phyloP scores from a whole-genome alignment of 2,329 filamentous ascomycete species.

The Colletotrichum sp. region DNA sequence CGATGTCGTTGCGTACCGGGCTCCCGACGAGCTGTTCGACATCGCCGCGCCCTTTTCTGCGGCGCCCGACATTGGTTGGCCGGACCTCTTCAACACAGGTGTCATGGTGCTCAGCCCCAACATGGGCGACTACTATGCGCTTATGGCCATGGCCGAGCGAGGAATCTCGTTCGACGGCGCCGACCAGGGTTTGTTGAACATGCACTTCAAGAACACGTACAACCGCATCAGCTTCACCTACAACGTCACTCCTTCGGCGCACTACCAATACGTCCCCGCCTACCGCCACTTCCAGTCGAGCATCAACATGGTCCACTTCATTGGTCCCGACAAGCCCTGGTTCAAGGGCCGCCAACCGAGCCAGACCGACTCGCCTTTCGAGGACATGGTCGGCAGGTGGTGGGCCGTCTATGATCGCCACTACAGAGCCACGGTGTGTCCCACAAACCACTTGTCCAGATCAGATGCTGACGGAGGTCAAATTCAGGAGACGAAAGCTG shows the following conservation, averaged over 20 bases:
- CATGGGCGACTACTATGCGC: conserved; percentile 84
- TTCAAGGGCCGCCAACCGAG: conserved; percentile 62
- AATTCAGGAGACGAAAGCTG: neutral
- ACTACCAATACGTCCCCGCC: conserved; percentile 97
- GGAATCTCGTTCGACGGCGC: conserved; percentile 97
- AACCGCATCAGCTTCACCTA: conserved; percentile 93
- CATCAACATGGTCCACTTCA: conserved; percentile 94
- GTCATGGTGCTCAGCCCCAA: conserved; percentile 91
- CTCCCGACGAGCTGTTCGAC: conserved; percentile 91
- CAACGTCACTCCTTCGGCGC: conserved; percentile 94
- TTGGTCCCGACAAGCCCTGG: conserved; percentile 93
- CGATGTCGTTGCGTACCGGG: conserved; percentile 88
- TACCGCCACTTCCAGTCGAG: conserved; percentile 91
- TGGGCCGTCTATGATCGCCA: conserved; percentile 94
- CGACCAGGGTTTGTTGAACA: conserved; percentile 94
- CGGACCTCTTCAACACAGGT: conserved; percentile 97
- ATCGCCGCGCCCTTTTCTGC: conserved; percentile 66
- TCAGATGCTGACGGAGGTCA: neutral
- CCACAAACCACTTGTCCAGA: neutral
- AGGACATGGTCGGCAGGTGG: conserved; percentile 86
- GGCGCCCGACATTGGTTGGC: conserved; percentile 96
- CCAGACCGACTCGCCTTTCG: conserved; percentile 68
- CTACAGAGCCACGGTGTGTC: conserved; percentile 63
- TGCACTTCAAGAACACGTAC: conserved; percentile 85
- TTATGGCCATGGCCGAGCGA: conserved; percentile 81